These are phyloP conservation scores for Kodamaea arcana DNA, from an alignment of 1,139 yeast genomes.

Conservation along the genomic window DNA sequence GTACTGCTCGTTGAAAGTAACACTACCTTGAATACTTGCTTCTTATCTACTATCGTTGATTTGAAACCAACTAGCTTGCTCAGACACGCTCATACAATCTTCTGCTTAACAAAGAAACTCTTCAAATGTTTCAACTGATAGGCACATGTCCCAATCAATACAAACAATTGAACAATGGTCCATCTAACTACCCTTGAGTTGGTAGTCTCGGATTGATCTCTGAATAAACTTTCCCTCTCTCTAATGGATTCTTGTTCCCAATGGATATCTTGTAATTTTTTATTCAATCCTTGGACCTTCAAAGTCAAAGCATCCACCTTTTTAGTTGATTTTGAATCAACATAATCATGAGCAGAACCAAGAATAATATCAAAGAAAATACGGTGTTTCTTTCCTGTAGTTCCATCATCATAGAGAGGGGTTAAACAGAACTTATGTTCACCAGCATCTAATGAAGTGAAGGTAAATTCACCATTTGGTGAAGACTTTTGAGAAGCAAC, in stretches of 20 bases:
- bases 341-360: constrained; percentile 47
- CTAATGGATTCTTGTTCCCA: constrained; percentile 46
- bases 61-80: no score
- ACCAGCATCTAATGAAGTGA: constrained; percentile 33
- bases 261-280: constrained; percentile 42
- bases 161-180: constrained; percentile 44
- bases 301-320: constrained; percentile 42
- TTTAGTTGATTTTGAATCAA: constrained; percentile 44
- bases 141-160: constrained; percentile 45
- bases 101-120: constrained; percentile 50
- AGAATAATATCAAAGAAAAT: constrained; percentile 45
- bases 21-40: no score
- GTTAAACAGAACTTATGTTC: constrained; percentile 48
- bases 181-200: constrained; percentile 45
- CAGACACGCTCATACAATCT: constrained; percentile 42
- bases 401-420: constrained; percentile 39
- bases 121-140: constrained; percentile 50
- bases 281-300: constrained; percentile 37
- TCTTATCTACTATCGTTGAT: no score
- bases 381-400: constrained; percentile 32
- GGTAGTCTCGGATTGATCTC: constrained; percentile 46
- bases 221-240: constrained; percentile 45
- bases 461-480: constrained; percentile 39
- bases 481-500: constrained; percentile 40
- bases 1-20: no score